These are phyloP conservation scores for Trypanosoma platydactyli DNA, from an alignment of 208 protist genomes.

Conservation along the genomic window DNA sequence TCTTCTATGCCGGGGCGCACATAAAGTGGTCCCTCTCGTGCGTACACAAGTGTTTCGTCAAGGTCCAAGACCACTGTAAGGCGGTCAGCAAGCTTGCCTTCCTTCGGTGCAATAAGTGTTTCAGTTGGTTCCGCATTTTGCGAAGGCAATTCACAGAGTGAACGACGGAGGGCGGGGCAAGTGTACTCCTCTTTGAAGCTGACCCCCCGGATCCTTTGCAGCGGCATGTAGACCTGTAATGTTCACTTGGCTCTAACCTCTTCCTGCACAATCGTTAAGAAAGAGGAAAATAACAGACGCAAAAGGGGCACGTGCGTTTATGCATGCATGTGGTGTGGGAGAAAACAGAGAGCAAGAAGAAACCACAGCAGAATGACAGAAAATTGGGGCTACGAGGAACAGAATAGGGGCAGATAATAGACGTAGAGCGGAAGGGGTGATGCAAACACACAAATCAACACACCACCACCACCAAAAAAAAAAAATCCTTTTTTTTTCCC, in stretches of 20 bases:
- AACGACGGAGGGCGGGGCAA: neutral
- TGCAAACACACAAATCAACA: too few relatives aligned
- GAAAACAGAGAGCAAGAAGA: too few relatives aligned
- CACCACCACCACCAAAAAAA: too few relatives aligned
- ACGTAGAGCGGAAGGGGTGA: too few relatives aligned
- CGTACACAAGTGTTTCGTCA: constrained; percentile 91
- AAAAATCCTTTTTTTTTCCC: too few relatives aligned
- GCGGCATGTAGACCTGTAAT: constrained; percentile 3
- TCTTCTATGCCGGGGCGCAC: constrained; percentile 80
- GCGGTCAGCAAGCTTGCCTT: constrained; percentile 35
- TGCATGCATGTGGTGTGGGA: too few relatives aligned
- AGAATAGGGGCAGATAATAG: too few relatives aligned
- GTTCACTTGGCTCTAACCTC: neutral
- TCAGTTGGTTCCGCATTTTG: neutral
- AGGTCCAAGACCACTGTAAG: constrained; percentile 91
- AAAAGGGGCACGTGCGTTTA: neutral
- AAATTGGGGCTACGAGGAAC: too few relatives aligned
- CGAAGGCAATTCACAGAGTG: neutral
- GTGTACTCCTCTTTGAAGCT: constrained; percentile 32
- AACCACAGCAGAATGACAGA: too few relatives aligned
- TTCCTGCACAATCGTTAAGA: neutral
- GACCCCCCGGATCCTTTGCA: constrained; percentile 19
- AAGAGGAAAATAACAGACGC: neutral
- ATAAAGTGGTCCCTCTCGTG: constrained; percentile 83
- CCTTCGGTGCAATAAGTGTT: constrained; percentile 68